Base-by-base conservation (phyloP, 2,329 filamentous ascomycete genomes). In the Bipolaris sorokiniana region DNA sequence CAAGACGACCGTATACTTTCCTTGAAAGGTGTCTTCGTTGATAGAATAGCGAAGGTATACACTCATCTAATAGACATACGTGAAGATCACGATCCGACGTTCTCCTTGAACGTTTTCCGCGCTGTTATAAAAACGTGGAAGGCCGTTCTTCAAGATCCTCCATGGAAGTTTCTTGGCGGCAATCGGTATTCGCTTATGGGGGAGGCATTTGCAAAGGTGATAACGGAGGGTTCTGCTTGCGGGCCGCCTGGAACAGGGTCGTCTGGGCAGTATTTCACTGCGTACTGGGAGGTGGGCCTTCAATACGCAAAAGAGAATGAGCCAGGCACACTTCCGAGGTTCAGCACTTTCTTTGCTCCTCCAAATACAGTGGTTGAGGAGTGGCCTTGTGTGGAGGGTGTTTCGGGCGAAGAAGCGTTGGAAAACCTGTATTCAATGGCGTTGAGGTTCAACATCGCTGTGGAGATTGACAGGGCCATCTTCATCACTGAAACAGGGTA, bases 401-500 rank as follows among this genome's bases (percentile, higher is more conserved):
- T 3, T 5, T 15, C 18, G 7, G 15, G 11, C 7, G 20, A 42
- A 23, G 18, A 33, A 31, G 20, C 18, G 7, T 13, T 13, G 11
- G 36, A 41, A 16, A 42, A n/a, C 15, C 18, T 16, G 44, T 7
- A 13, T n/a, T 16, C 2, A 7, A 42, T 36, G 42, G 34, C 34
- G 34, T 18, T 37, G n/a, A 37, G 34, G 3, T 37, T 37, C n/a
- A 41, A 42, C 15, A 31, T 15, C 1, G 22, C 23, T 33, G 18
- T 48, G 10, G 44, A 36, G 22, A 16, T 48, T n/a, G 16, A 42
- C 31, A 31, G 37, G 15, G 36, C 31, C 5, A 10, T 54, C 7
- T 54, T 54, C 28, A 26, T 54, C 11, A 54, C 51, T 16, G 44
- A 54, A 16, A 48, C 38, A 34, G 51, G 51, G 5, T 54, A 48